phyloP scores from a whole-genome alignment of 371 early-diverging fungal species.

The Dichotomocladium elegans region DNA sequence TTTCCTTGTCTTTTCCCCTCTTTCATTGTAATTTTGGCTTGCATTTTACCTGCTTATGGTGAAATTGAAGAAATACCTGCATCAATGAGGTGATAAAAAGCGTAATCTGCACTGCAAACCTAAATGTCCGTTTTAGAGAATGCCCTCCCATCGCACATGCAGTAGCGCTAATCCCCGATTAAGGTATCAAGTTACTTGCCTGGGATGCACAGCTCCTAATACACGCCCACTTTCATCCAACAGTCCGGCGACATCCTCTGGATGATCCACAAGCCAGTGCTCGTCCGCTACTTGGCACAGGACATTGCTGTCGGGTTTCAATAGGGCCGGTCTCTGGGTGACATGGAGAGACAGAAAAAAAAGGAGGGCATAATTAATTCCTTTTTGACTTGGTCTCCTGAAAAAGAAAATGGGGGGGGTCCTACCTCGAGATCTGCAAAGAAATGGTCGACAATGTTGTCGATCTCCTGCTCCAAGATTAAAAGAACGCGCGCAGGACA shows the following conservation, averaged over 20 bases:
- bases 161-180: no score
- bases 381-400: no score
- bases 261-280: neutral
- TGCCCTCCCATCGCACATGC: no score
- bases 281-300: neutral
- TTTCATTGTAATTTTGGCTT: conserved; percentile 5
- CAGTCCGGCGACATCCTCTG: neutral
- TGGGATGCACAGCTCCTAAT: neutral
- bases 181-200: no score
- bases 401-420: neutral
- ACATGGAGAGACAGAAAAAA: no score
- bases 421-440: conserved; percentile 4
- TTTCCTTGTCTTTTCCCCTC: neutral
- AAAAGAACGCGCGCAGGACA: neutral
- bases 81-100: conserved; percentile 1
- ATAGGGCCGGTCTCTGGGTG: no score
- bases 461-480: neutral
- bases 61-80: conserved; percentile 8
- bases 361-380: no score
- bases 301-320: neutral
- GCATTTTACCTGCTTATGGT: conserved; percentile 9
- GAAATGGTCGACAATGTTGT: conserved; percentile 3
- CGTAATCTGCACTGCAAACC: conserved; percentile 5
- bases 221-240: neutral
- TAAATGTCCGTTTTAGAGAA: neutral